Base-by-base conservation (phyloP, 139 green algal species). In the Pleodorina starrii region DNA sequence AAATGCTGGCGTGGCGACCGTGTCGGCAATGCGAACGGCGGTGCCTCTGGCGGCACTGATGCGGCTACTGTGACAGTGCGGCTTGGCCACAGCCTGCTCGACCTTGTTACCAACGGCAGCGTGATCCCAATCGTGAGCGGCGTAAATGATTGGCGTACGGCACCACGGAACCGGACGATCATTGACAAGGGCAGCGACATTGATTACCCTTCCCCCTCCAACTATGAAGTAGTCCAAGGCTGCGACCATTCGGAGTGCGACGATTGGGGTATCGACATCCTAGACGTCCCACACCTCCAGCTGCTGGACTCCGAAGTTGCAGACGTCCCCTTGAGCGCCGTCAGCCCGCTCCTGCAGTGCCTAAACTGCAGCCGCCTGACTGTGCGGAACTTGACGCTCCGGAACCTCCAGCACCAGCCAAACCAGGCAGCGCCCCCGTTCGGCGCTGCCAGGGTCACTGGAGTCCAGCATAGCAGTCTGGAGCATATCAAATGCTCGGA, bases 271-370 rank as follows among this genome's bases (percentile, higher is more conserved):
- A 25, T 84, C 12, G 50, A 69, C 76, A 7, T 84, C 5, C 32
- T 69, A 3, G 27, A 66, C 36, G 54, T 85, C 14, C 36, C 54
- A 10, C 78, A 73, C 23, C 54, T 85, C 14, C 11, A 42, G 6
- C 54, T 85, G 38, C 51, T 85, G 36, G 54, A 85, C 38, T 50
- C 29, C 14, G 38, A 57, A 17, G 23, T 85, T 5, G 25, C 36
- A 36, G 54, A 36, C 1, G 4, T 73, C 35, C 78, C 78, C 2
- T 50, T 85, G 19, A 85, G 78, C 38, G 21, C 9, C 27, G 25
- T 51, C 0, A 51, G 16, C 1, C 78, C 78, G 36, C 78, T 85
- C 19, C 50, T 85, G 51, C 78, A 85, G 78, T 85, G 78, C 54
- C 54, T 74, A 6, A 66, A 59, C 78, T 85, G 78, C 78, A 59